phyloP scores from a whole-genome alignment of 192 early-diverging fungal genomes.

The Funneliformis geosporum region DNA sequence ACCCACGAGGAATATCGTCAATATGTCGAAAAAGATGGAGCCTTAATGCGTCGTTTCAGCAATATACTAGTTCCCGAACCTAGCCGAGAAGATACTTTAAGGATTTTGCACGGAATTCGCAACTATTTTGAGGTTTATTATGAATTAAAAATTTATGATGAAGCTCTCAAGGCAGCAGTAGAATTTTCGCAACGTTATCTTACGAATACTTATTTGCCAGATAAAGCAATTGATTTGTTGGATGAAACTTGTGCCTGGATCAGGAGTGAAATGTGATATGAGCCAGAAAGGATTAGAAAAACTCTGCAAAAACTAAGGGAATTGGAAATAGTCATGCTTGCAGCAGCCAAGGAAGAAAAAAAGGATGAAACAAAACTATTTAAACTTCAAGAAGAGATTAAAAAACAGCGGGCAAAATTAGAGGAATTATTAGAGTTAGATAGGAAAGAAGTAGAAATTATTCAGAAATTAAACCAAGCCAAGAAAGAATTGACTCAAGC shows the following conservation, averaged over 20 bases:
- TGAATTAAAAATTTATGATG: constrained; percentile 75
- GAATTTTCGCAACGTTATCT: constrained; percentile 76
- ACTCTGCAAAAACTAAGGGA: constrained; percentile 74
- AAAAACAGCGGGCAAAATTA: no score
- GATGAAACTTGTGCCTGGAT: constrained; percentile 80
- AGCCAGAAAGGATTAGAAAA: constrained; percentile 83
- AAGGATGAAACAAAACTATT: no score
- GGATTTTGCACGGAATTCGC: constrained; percentile 76
- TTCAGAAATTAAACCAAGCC: no score
- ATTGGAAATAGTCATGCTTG: no score
- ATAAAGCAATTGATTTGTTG: constrained; percentile 82
- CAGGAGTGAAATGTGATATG: no score
- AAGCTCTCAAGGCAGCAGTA: constrained; percentile 70
- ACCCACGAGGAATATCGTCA: constrained; percentile 81
- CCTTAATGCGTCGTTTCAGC: constrained; percentile 77
- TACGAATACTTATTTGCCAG: constrained; percentile 69
- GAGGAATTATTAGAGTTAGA: no score
- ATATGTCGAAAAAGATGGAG: constrained; percentile 76
- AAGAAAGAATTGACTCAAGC: no score
- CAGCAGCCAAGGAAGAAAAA: no score
- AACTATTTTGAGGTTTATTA: constrained; percentile 80
- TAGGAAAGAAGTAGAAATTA: no score
- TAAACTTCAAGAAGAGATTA: no score
- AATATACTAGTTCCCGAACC: constrained; percentile 74
- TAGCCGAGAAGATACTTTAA: constrained; percentile 67